These are phyloP conservation scores for Carnegiea gigantea DNA, from an alignment of 179 eudicot genomes.

Conservation along the genomic window DNA sequence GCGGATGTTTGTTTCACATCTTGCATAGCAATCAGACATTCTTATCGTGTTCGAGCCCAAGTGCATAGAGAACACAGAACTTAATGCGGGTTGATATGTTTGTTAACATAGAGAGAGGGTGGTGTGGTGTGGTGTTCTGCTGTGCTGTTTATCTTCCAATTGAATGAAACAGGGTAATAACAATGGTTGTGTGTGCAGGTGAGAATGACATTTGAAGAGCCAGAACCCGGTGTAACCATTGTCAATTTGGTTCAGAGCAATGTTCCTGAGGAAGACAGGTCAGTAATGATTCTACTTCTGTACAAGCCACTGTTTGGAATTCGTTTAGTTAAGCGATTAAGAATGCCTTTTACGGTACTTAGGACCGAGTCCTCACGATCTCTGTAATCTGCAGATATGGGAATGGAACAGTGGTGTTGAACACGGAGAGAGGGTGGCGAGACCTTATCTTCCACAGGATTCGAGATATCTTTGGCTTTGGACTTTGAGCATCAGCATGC, in stretches of 20 bases:
- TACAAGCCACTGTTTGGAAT: not conserved
- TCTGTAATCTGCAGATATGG: constrained; percentile 57
- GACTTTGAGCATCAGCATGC: constrained; percentile 38
- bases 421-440: constrained; percentile 96
- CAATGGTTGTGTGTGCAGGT: constrained; percentile 47
- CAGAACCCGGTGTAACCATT: constrained; percentile 74
- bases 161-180: too few relatives aligned
- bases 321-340: not conserved
- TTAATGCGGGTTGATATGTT: too few relatives aligned
- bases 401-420: constrained; percentile 90
- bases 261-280: constrained; percentile 98
- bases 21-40: too few relatives aligned
- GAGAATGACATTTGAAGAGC: constrained; percentile 75
- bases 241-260: constrained; percentile 72
- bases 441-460: constrained; percentile 90
- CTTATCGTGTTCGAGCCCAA: too few relatives aligned
- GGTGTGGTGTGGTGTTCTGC: too few relatives aligned
- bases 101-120: too few relatives aligned
- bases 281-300: too few relatives aligned
- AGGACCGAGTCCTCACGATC: not conserved
- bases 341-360: too few relatives aligned
- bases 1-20: too few relatives aligned
- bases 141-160: not conserved
- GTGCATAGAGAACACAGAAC: too few relatives aligned
- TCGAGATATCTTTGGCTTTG: constrained; percentile 88